Base-by-base conservation (phyloP, 2,329 filamentous ascomycete genomes). In the Keithomyces neogunnii region DNA sequence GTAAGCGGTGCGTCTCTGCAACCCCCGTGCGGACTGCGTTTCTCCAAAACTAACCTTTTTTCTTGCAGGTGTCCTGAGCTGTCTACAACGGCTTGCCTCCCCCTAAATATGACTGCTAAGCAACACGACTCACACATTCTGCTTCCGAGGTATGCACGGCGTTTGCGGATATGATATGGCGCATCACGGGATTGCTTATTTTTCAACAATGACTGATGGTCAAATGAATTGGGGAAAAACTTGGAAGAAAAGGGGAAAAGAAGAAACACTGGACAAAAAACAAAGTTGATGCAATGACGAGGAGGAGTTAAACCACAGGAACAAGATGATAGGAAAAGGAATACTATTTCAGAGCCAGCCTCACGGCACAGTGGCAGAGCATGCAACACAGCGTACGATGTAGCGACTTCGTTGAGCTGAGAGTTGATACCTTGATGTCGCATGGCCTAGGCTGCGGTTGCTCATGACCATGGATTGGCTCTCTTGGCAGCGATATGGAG, bases 1-100 rank as follows among this genome's bases (percentile, higher is more conserved):
- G 89, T 95, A 43, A 95, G 88, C 66, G 91, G 91, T 88, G 75
- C 70, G 82, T 55, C 28, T n/a, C 28, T 43, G 13, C 38, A 46
- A 52, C 33, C 10, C 7, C 10, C 29, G 42, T 0, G 9, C 6
- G 26, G 26, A 49, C 31, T 31, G 19, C 11, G 43, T 46, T 33
- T 30, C 48, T 29, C 38, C 5, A 48, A 43, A 33, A n/a, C 51
- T 49, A 35, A 50, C 28, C 30, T 28, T 29, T 35, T 51, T 28
- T 31, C 47, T 28, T 38, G 44, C 45, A 73, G 71, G 71, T 53
- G 69, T 73, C 44, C 62, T 73, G 32, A 66, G 67, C 28, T 72
- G 71, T 50, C 67, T 74, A 28, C 70, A 73, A 56, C 67, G 69
- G 48, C 64, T 74, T 31, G 67, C 70, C 6, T 62, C 65, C 29